phyloP scores from a whole-genome alignment of 345 rosid genomes.

The Aquilaria sinensis region DNA sequence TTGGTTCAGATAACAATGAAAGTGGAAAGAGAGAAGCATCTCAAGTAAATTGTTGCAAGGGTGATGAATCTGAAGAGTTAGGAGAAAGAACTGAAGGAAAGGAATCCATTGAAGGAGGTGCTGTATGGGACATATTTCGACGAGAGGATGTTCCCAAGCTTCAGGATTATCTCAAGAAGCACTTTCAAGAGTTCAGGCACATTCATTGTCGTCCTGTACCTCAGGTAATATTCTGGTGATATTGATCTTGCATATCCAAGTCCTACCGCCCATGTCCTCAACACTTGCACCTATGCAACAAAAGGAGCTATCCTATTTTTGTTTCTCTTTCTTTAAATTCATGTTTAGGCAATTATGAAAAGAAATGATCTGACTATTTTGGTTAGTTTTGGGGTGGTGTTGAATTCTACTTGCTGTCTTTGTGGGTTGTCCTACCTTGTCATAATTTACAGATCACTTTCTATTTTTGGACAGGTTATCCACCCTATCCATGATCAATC shows the following conservation, averaged over 20 bases:
- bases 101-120: slow-evolving; percentile 48
- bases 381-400: neutral
- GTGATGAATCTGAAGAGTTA: slow-evolving; percentile 1
- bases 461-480: slow-evolving; percentile 33
- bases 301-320: neutral
- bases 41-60: slow-evolving; percentile 5
- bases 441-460: neutral
- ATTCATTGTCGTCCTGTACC: slow-evolving; percentile 41
- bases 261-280: neutral
- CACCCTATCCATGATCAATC: slow-evolving; percentile 78
- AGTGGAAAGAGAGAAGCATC: slow-evolving; percentile 3
- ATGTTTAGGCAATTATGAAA: neutral
- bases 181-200: slow-evolving; percentile 74
- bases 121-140: slow-evolving; percentile 79
- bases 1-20: neutral
- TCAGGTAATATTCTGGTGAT: slow-evolving; percentile 30
- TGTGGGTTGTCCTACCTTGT: neutral
- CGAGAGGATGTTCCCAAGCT: slow-evolving; percentile 68
- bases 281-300: neutral
- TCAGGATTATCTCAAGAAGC: slow-evolving; percentile 50
- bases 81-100: neutral
- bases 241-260: neutral
- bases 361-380: neutral
- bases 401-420: neutral
- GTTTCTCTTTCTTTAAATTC: neutral